Evolutionary conservation across 1,284 basidiomycete species (phyloP).

Genomic region (Leccinum pachyderme): DNA sequence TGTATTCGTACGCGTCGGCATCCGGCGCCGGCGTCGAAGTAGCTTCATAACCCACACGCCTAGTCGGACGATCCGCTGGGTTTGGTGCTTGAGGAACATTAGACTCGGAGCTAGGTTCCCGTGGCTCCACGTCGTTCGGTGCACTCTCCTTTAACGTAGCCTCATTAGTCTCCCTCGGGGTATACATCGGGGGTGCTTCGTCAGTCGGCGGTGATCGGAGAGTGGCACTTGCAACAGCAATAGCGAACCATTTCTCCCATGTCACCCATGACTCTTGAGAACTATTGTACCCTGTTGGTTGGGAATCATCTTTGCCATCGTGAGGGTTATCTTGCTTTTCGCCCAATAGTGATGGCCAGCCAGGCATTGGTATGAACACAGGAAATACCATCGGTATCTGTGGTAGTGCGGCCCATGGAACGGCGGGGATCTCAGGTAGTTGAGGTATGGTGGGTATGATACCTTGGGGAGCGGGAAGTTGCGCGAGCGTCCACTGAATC

Average conservation of each 20-base stretch:
- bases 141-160: slow-evolving; percentile 15
- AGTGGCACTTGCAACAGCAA: slow-evolving; percentile 46
- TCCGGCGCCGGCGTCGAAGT: slow-evolving; percentile 58
- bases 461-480: slow-evolving; percentile 58
- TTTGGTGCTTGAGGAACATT: slow-evolving; percentile 8
- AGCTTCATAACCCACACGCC: slow-evolving; percentile 50
- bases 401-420: slow-evolving; percentile 65
- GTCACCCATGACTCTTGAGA: slow-evolving; percentile 62
- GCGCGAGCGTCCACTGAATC: slow-evolving; percentile 72
- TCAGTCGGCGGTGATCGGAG: slow-evolving; percentile 47
- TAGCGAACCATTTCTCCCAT: slow-evolving; percentile 73
- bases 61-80: slow-evolving; percentile 17
- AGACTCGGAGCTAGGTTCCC: slow-evolving; percentile 15
- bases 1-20: slow-evolving; percentile 63
- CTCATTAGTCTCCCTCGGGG: slow-evolving; percentile 46
- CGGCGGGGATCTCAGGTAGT: slow-evolving; percentile 50
- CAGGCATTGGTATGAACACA: slow-evolving; percentile 67
- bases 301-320: slow-evolving; percentile 37
- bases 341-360: slow-evolving; percentile 62
- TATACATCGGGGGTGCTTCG: slow-evolving; percentile 67
- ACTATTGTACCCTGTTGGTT: slow-evolving; percentile 38
- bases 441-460: slow-evolving; percentile 57
- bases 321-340: slow-evolving; percentile 39
- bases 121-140: slow-evolving; percentile 4
- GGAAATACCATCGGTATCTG: slow-evolving; percentile 81